Base-by-base conservation (phyloP, 2,329 filamentous ascomycete species). In the Sarocladium strictum region DNA sequence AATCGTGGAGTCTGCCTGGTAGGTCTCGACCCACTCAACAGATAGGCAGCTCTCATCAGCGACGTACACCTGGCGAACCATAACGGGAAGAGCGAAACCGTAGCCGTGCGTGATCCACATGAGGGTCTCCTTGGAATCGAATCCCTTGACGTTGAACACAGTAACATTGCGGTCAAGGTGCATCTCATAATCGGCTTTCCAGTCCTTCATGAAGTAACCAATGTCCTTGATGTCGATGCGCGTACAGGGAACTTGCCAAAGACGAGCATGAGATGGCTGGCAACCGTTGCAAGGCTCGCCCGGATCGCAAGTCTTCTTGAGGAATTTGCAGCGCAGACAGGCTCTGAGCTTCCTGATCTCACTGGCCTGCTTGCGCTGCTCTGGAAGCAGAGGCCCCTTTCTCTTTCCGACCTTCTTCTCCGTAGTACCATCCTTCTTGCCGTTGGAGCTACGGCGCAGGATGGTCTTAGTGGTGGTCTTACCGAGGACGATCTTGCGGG, bases 301-400 rank as follows among this genome's bases (percentile, higher is more conserved):
- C 77, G 95, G 97, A 72, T 97, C 93, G 68, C 93, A 97, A 50
- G 93, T 97, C 82, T 97, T 97, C 82, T 97, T 97, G 69, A 97
- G 79, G 77, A 97, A 97, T 76, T 97, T 97, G 83, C 93, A 97
- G 61, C 93, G 86, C 63, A 97, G 77, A 70, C 93, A 97, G 49
- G 93, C 93, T 66, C 93, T 83, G 63, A 97, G 78, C 73, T 97
- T 97, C 69, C 93, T 85, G 68, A 97, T 97, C 73, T 97, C 93
- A 65, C 92, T 94, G 24, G 93, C 93, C 72, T 97, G 93, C 74
- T 96, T 95, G 62, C 93, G 84, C 76, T 97, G 93, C 70, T 97
- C 93, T 11, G 92, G 91, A 64, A 91, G 80, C 62, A 97, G 82
- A 56, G 93, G 93, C 33, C 93, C 93, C 69, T 89, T 89, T 73